Base-by-base conservation (phyloP, 2,329 filamentous ascomycete species). In the Penicillium aurantiogriseum region DNA sequence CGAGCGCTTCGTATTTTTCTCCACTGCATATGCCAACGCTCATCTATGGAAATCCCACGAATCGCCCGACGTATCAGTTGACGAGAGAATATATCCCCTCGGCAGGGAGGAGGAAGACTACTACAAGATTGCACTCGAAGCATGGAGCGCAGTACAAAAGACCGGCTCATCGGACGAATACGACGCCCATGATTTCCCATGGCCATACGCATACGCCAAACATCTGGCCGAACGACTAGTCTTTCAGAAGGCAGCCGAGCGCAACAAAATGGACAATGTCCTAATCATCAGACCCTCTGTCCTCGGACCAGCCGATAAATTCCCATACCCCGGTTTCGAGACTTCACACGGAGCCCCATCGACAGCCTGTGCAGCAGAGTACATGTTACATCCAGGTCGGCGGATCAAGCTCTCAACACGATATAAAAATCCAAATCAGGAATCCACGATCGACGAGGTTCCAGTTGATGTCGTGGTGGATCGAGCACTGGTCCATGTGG, bases 161-260 rank as follows among this genome's bases (percentile, higher is more conserved):
- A 51, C 42, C 5, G 64, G 64, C 10, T 60, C 63, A 69, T 81
- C 33, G 61, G 69, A 54, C 67, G 47, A 54, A 67, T 58, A 56
- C 67, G 29, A 62, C 72, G 57, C 35, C 51, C 67, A 45, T 58
- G 63, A 19, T 23, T 65, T 35, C 21, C 56, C 46, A 9, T 48
- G 58, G 51, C 23, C 49, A 39, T 46, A 45, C 15, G 45, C 48
- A 42, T 33, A 54, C 31, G 51, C 51, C 25, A 54, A 54, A 31
- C 51, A 54, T n/a, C 51, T 54, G 2, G 35, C 51, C 4, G 64
- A 66, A 23, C 44, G 64, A 43, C 44, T 66, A 1, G 49, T 63
- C 17, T 38, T 64, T 4, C 50, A 64, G 1, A 60, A 64, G 6
- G 64, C 63, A 2, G 56, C 53, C 5, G 57, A 63, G 35, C 50